Conservation (phyloP, 306 rosid genomes). For the Albizia julibrissin region DNA sequence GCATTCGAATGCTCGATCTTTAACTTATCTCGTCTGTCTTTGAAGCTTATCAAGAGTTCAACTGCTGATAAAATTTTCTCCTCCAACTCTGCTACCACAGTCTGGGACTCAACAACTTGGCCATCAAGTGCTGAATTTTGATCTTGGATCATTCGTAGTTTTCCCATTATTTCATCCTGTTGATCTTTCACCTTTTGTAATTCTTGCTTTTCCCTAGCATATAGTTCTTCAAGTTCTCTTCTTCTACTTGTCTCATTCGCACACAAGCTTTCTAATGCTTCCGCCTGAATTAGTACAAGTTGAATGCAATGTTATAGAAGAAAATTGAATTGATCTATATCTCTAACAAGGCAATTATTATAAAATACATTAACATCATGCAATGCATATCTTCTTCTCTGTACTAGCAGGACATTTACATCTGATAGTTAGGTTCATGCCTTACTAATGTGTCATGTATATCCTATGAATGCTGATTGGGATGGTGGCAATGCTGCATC, state of each 20-base stretch:
- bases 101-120: conserved; percentile 53
- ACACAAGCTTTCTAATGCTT: conserved; percentile 51
- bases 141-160: conserved; percentile 49
- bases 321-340: conserved; percentile 29
- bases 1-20: conserved; percentile 58
- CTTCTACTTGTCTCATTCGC: conserved; percentile 57
- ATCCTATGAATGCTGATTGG: conserved; percentile 1
- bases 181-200: conserved; percentile 51
- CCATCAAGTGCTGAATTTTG: conserved; percentile 52
- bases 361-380: conserved; percentile 11
- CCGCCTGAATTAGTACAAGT: conserved; percentile 55
- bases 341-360: conserved; percentile 29
- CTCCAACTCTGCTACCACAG: conserved; percentile 63
- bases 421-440: conserved; percentile 14
- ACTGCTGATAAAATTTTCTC: conserved; percentile 80
- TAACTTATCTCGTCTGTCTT: conserved; percentile 71
- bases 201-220: conserved; percentile 53
- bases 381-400: conserved; percentile 4
- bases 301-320: conserved; percentile 28
- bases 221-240: conserved; percentile 60
- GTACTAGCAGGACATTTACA: conserved; percentile 17
- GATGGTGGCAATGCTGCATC: conserved; percentile 11
- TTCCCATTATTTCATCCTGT: conserved; percentile 43
- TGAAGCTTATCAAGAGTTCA: conserved; percentile 75
- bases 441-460: neutral